Percentiles rank a stretch among this genome's conserved stretches.
Conservation (phyloP, 768 basidiomycete genomes). For the Porpolomopsis calyptriformis region DNA sequence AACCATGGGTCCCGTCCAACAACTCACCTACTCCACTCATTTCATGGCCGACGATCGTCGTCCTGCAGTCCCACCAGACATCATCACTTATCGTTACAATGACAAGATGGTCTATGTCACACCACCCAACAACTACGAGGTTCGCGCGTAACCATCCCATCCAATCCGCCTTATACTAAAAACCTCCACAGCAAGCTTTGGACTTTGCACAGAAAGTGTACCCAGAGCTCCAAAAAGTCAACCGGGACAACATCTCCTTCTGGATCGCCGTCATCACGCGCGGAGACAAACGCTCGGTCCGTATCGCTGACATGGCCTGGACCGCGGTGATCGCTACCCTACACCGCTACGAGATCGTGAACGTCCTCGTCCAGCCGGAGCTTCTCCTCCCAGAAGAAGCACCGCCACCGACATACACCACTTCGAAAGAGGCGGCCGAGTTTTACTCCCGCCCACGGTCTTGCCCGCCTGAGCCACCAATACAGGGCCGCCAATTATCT, state of each 20-base stretch:
- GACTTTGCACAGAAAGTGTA: conserved; percentile 41
- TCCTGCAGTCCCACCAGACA: conserved; percentile 21
- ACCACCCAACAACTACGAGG: conserved; percentile 32
- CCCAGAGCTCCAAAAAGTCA: conserved; percentile 26
- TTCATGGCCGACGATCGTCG: conserved; percentile 4
- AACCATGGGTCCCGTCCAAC: neutral
- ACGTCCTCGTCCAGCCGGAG: conserved; percentile 29
- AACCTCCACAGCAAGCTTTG: conserved; percentile 35
- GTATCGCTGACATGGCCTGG: conserved; percentile 47
- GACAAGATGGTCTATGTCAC: conserved; percentile 42
- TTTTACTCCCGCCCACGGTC: conserved; percentile 17
- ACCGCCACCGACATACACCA: conserved; percentile 32
- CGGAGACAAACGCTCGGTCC: conserved; percentile 25
- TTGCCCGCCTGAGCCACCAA: conserved; percentile 15
- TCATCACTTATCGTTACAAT: conserved; percentile 40
- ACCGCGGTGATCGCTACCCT: conserved; percentile 28
- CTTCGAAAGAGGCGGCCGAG: conserved; percentile 12
- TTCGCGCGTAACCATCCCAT: conserved; percentile 18
- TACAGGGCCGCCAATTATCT: conserved; percentile 17
- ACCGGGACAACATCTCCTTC: conserved; percentile 35
- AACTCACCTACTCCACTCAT: neutral
- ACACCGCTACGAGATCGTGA: conserved; percentile 37
- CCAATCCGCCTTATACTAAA: neutral
- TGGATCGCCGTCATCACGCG: conserved; percentile 25
- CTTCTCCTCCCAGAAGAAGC: conserved; percentile 15